Percentiles rank a stretch among this genome's conserved stretches.
phyloP scores from a whole-genome alignment of 352 stramenopile species.

The Phytopythium aichiense region DNA sequence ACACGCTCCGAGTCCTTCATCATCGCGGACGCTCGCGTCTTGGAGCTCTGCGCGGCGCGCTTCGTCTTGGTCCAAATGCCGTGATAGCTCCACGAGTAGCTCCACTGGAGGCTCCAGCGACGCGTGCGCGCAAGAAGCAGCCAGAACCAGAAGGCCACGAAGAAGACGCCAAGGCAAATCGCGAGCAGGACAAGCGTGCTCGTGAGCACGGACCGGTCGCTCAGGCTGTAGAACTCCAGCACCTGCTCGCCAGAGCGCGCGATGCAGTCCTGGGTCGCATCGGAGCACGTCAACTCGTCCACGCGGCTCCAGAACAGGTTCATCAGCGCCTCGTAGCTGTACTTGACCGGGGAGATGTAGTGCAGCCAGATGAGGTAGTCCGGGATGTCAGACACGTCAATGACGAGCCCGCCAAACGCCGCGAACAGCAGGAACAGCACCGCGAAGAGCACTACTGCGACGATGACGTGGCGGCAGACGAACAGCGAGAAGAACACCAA shows the following conservation, averaged over 20 bases:
- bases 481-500: conserved; percentile 32
- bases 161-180: conserved; percentile 32
- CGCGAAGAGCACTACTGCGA: conserved; percentile 30
- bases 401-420: conserved; percentile 36
- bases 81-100: conserved; percentile 23
- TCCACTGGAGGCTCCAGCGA: conserved; percentile 20
- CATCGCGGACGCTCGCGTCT: background rate
- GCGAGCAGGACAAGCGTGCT: conserved; percentile 33
- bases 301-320: conserved; percentile 46
- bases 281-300: conserved; percentile 27
- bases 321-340: conserved; percentile 44
- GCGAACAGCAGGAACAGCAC: conserved; percentile 33
- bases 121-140: conserved; percentile 20
- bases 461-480: conserved; percentile 18
- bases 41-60: background rate
- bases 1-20: conserved; percentile 1
- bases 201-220: conserved; percentile 24
- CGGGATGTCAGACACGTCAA: conserved; percentile 37
- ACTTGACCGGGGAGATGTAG: conserved; percentile 57
- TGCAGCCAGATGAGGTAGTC: conserved; percentile 57
- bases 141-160: conserved; percentile 29
- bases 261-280: conserved; percentile 24
- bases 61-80: background rate
- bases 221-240: conserved; percentile 44
- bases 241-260: conserved; percentile 31